Conservation (phyloP, 176 grass and related monocot species). For the Saccharum spontaneum region DNA sequence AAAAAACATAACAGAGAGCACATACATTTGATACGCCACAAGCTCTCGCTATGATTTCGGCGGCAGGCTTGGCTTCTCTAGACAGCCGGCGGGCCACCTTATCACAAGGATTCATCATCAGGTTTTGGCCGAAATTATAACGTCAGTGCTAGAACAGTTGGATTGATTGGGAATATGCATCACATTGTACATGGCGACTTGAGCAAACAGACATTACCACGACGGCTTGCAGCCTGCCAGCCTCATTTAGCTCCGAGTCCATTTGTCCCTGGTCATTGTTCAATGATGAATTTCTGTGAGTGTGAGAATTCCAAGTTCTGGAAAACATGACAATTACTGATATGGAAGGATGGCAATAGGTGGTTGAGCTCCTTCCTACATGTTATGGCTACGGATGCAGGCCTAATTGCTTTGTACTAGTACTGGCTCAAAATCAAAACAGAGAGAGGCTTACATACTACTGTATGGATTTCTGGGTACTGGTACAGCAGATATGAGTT, state of each 20-base stretch:
- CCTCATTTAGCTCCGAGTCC: conserved; percentile 77
- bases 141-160: background rate
- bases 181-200: background rate
- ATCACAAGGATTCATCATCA: background rate
- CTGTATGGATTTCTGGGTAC: no score
- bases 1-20: background rate
- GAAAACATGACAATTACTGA: background rate
- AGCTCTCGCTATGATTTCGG: conserved; percentile 41
- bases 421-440: no score
- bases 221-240: conserved; percentile 52
- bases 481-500: no score
- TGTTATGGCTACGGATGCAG: no score
- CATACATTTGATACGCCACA: conserved; percentile 55
- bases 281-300: background rate
- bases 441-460: no score
- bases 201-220: conserved; percentile 37
- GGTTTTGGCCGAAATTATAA: background rate
- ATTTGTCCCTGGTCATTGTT: conserved; percentile 46
- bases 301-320: background rate
- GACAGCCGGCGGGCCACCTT: conserved; percentile 57
- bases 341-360: background rate
- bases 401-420: no score
- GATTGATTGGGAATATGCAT: background rate
- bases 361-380: background rate
- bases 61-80: conserved; percentile 49